A percentile compares a stretch with the other conserved stretches of the same genome.
Evolutionary conservation across 169 alveolate genomes (phyloP).

Genomic region (Sarcocystis neurona): DNA sequence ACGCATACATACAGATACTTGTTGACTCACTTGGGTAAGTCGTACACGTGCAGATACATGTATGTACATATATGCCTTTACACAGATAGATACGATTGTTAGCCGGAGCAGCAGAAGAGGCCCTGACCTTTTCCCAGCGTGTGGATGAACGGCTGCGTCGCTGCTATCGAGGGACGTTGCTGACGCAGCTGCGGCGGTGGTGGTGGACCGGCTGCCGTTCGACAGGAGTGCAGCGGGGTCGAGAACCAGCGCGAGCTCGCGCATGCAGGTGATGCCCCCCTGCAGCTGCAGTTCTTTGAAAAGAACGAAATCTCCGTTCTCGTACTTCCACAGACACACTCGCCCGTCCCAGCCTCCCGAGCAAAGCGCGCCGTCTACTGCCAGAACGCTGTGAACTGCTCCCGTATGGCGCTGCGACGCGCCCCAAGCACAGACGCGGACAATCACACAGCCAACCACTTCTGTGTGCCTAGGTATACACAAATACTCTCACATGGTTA

Average conservation of each 20-base stretch:
- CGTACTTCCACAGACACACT: not conserved
- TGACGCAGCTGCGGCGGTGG: not conserved
- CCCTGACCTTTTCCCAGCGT: no score
- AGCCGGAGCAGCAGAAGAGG: no score
- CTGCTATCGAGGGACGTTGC: not conserved
- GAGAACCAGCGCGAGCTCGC: not conserved
- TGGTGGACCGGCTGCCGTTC: not conserved
- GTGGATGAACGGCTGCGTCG: no score
- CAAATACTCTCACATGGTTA: no score
- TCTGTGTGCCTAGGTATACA: not conserved
- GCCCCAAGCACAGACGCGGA: no score
- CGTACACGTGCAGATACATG: no score
- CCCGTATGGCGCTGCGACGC: constrained; percentile 6
- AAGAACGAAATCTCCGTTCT: not conserved
- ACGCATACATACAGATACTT: no score
- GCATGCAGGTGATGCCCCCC: not conserved
- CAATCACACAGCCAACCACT: not conserved
- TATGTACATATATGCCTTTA: no score
- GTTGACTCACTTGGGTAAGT: no score
- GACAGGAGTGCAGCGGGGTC: not conserved
- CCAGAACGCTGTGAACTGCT: not conserved
- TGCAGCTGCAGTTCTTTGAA: not conserved
- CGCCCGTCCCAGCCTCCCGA: constrained; percentile 16
- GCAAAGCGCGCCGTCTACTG: not conserved
- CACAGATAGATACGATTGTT: no score